Conservation (phyloP, 192 early-diverging fungal genomes). For the Backusella liffmaniae region DNA sequence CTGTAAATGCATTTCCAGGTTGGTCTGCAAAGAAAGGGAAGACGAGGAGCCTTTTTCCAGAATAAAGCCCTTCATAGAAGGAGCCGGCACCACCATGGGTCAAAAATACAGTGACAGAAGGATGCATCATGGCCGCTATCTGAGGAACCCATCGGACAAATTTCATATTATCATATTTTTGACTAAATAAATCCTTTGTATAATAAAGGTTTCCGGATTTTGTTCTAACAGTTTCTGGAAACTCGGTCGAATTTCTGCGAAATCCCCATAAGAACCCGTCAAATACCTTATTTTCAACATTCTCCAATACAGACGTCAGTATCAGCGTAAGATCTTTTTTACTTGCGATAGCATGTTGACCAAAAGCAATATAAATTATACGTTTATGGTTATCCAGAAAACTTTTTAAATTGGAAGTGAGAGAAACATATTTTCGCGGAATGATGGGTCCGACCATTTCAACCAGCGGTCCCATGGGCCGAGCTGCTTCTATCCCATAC, state of each 20-base stretch:
- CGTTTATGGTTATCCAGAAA: conserved; percentile 26
- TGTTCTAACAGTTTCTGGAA: background rate
- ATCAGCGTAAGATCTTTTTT: conserved; percentile 9
- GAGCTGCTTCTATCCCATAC: conserved; percentile 24
- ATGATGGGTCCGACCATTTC: conserved; percentile 37
- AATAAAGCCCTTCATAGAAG: conserved; percentile 31
- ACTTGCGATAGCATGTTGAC: conserved; percentile 16
- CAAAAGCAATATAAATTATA: conserved; percentile 37
- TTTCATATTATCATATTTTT: background rate
- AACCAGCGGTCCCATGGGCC: conserved; percentile 22
- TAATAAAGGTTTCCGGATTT: background rate
- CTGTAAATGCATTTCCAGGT: conserved; percentile 6
- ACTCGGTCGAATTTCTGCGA: background rate
- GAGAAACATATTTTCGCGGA: conserved; percentile 14
- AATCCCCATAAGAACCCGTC: conserved; percentile 38
- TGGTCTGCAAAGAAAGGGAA: conserved; percentile 37
- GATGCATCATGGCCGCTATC: conserved; percentile 29
- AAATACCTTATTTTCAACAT: conserved; percentile 6
- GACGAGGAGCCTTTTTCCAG: conserved; percentile 23
- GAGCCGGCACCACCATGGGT: conserved; percentile 31
- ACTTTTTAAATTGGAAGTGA: background rate
- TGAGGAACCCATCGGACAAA: conserved; percentile 31
- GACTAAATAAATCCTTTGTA: background rate
- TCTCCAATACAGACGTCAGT: conserved; percentile 15
- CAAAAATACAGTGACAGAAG: conserved; percentile 21